Percentiles rank a stretch among this genome's conserved stretches.
phyloP scores from a whole-genome alignment of 257 asterid species.

The Cruciata laevipes region DNA sequence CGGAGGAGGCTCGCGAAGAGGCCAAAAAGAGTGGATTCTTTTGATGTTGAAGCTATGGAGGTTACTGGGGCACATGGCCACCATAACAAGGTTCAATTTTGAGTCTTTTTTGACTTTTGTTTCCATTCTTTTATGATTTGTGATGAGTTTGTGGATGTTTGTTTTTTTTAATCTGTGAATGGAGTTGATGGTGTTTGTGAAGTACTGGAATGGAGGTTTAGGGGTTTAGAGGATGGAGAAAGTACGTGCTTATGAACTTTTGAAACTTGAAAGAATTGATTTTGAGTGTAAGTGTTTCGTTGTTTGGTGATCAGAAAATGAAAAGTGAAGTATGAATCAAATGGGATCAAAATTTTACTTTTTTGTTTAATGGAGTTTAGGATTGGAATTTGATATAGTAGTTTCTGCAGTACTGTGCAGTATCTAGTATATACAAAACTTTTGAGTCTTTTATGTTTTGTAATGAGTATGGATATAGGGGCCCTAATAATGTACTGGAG shows the following conservation, averaged over 20 bases:
- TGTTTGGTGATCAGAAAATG: not conserved
- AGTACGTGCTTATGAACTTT: not conserved
- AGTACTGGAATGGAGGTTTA: not conserved
- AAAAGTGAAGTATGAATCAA: not conserved
- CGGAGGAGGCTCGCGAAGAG: constrained; percentile 73
- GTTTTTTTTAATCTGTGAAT: not conserved
- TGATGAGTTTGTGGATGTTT: not conserved
- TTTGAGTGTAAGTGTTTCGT: not conserved
- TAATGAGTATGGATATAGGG: too few species aligned
- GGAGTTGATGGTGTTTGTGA: not conserved
- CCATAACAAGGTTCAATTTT: constrained; percentile 47
- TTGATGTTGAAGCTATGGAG: constrained; percentile 91
- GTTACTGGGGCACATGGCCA: constrained; percentile 49
- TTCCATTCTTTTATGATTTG: not conserved
- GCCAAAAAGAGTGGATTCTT: constrained; percentile 74
- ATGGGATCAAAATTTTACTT: not conserved
- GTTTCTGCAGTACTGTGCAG: too few species aligned
- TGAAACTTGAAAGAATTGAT: not conserved
- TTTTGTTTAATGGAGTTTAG: not conserved
- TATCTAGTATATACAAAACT: too few species aligned
- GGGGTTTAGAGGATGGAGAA: not conserved
- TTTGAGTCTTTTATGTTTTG: too few species aligned
- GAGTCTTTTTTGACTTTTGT: not conserved
- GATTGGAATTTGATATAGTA: too few species aligned
- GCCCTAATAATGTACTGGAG: not conserved